These are phyloP conservation scores for Triangularia verruculosa DNA, from an alignment of 2,329 filamentous ascomycete species.

Conservation along the genomic window DNA sequence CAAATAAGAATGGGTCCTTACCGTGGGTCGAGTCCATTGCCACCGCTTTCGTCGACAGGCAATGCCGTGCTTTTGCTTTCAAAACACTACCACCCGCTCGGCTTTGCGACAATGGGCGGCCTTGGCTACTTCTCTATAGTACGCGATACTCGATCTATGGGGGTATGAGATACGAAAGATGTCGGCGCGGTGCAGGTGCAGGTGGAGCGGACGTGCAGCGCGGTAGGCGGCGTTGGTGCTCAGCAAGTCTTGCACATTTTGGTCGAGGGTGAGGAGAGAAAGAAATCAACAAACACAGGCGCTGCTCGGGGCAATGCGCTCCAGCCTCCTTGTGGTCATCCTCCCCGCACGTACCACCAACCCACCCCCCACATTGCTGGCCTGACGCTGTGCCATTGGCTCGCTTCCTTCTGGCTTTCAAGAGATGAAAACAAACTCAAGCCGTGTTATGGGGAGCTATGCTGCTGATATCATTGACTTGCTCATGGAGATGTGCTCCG, in stretches of 20 bases:
- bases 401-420: slow-evolving; percentile 13
- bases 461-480: neutral
- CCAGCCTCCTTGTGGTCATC: slow-evolving; percentile 18
- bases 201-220: slow-evolving; percentile 14
- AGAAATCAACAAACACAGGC: slow-evolving; percentile 31
- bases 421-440: slow-evolving; percentile 7
- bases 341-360: slow-evolving; percentile 24
- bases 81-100: slow-evolving; percentile 21
- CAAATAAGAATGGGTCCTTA: slow-evolving; percentile 25
- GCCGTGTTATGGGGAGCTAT: neutral
- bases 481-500: neutral
- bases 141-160: slow-evolving; percentile 12
- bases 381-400: slow-evolving; percentile 19
- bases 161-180: slow-evolving; percentile 13
- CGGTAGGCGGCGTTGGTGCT: slow-evolving; percentile 19
- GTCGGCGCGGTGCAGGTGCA: slow-evolving; percentile 13
- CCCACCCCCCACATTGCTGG: slow-evolving; percentile 10
- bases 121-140: slow-evolving; percentile 9
- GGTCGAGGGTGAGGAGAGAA: slow-evolving; percentile 19
- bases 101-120: slow-evolving; percentile 17
- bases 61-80: slow-evolving; percentile 10
- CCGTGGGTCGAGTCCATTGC: slow-evolving; percentile 31
- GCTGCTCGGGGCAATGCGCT: slow-evolving; percentile 29
- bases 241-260: slow-evolving; percentile 23
- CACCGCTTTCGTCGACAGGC: slow-evolving; percentile 20